Percentiles rank a stretch among this genome's conserved stretches.
phyloP scores from a whole-genome alignment of 129 eudicot species.

The Mikania micrantha region DNA sequence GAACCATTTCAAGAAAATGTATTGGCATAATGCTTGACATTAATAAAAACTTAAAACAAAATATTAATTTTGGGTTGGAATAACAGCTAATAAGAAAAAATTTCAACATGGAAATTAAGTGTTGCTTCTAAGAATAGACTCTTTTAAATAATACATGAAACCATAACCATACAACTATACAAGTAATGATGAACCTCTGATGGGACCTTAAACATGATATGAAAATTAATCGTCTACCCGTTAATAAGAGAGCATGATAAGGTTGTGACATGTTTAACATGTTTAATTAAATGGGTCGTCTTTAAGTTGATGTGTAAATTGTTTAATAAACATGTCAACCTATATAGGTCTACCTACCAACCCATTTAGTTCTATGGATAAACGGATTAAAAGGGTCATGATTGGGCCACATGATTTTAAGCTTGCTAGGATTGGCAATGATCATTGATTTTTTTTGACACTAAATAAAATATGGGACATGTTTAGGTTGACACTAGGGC shows the following conservation, averaged over 20 bases:
- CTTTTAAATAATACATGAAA: constrained; percentile 3
- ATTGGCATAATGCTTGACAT: background rate
- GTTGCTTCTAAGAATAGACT: constrained; percentile 4
- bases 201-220: too few relatives aligned
- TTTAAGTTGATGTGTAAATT: background rate
- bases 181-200: too few relatives aligned
- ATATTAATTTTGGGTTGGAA: background rate
- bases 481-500: too few relatives aligned
- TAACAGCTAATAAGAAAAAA: constrained; percentile 18
- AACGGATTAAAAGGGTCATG: background rate
- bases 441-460: too few relatives aligned
- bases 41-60: constrained; percentile 1
- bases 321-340: too few relatives aligned
- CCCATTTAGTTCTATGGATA: background rate
- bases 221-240: too few relatives aligned
- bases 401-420: background rate
- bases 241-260: too few relatives aligned
- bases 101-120: constrained; percentile 12
- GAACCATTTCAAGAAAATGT: background rate
- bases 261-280: too few relatives aligned
- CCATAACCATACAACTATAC: background rate
- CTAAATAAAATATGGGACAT: background rate
- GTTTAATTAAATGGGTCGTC: background rate
- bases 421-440: too few relatives aligned
- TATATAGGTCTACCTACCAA: background rate